Conservation (phyloP, 139 green algal species). For the Chlorella sp. region DNA sequence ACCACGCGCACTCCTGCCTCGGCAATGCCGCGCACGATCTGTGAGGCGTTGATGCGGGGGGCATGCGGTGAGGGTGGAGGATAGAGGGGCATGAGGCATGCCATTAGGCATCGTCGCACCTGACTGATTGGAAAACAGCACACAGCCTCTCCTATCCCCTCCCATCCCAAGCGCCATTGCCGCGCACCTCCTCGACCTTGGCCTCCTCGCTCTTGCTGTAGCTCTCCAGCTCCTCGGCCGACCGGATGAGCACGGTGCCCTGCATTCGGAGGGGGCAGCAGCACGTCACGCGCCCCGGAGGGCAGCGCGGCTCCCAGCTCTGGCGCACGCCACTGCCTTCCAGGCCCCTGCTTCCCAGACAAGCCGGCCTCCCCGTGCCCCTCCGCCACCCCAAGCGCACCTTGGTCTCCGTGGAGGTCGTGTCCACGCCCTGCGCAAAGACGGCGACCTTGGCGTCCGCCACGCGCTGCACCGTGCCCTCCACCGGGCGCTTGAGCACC, state of each 20-base stretch:
- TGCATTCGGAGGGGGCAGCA: constrained; percentile 55
- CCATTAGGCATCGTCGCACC: no score
- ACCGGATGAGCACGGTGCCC: constrained; percentile 97
- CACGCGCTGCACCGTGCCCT: constrained; percentile 82
- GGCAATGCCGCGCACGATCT: no score
- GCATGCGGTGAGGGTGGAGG: no score
- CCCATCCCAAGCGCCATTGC: constrained; percentile 69
- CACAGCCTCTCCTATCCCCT: background rate
- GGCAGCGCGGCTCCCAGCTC: no score
- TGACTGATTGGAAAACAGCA: no score
- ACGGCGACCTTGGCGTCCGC: constrained; percentile 91
- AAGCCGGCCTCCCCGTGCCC: no score
- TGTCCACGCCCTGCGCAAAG: constrained; percentile 84
- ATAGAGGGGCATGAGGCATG: no score
- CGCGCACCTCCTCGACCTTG: constrained; percentile 89
- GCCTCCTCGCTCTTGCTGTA: constrained; percentile 91
- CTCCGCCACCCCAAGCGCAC: constrained; percentile 24
- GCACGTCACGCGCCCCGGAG: no score
- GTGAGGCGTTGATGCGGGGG: no score
- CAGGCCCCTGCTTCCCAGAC: no score
- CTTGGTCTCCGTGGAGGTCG: constrained; percentile 86
- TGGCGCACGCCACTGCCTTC: no score
- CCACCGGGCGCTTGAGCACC: constrained; percentile 85
- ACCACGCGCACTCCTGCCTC: no score
- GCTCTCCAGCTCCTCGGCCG: constrained; percentile 89